Base-by-base conservation (phyloP, 140 eudicot species). In the Ambrosia hybrid region DNA sequence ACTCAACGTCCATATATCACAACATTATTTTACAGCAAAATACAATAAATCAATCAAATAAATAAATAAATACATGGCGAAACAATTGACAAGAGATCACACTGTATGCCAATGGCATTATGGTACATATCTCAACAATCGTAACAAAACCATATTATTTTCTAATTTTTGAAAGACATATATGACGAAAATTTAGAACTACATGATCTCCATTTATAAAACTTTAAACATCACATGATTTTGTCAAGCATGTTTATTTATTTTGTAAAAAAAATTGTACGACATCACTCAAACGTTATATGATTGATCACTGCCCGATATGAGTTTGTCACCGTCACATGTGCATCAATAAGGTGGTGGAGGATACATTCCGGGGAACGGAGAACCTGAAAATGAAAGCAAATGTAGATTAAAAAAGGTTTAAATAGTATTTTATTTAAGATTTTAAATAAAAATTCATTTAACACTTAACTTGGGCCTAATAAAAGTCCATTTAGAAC, bases 361-460 rank as follows among this genome's bases (percentile, higher is more conserved):
- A 73, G 90, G 96, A 73, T 86, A 89, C 39, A 57, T n/a, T 59
- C 84, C 86, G 38, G 89, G 96, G 57, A 70, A 90, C 13, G 85
- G 80, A 64, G 82, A 55, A 65, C 87, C 94, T 86, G 88, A 63
- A 62, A 49, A 62, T 9, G 1, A 73, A 62, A 11, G 6, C 33
- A 77, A 74, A 70, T 1, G 2, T 5, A 39, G 5, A 65, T 56
- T 69, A 4, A 81, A 0, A 49, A 49, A 9, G 15, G 48, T 43
- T 43, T 1, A 43, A 43, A 0, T 43, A 6, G 5, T 6, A 43
- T 43, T 43, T 30, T 30, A 2, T 30, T 30, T 30, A 30, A 30
- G 2, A 30, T 30, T 21, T 21, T 21, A 21, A 21, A 21, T 21
- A 21, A 21, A 21, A 21, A 21, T 21, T 21, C 26, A 0, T 21